These are phyloP conservation scores for Boechera retrofracta DNA, from an alignment of 345 rosid genomes.

Conservation along the genomic window DNA sequence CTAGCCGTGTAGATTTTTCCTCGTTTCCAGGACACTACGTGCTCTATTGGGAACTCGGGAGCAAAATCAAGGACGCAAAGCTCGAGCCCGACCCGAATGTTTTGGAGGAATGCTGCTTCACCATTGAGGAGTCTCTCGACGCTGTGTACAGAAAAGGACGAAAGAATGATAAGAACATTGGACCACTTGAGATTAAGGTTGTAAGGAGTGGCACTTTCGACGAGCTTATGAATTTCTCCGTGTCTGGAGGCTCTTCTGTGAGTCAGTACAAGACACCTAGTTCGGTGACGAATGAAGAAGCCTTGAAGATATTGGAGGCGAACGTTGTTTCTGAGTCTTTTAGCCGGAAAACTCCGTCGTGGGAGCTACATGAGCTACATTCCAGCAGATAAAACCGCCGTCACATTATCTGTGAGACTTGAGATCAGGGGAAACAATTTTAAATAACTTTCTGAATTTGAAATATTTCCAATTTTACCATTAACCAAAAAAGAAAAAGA, in stretches of 20 bases:
- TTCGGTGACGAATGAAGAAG: slow-evolving; percentile 61
- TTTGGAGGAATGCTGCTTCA: slow-evolving; percentile 74
- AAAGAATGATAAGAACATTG: slow-evolving; percentile 70
- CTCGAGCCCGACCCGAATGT: slow-evolving; percentile 45
- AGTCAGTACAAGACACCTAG: slow-evolving; percentile 93
- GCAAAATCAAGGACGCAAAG: slow-evolving; percentile 37
- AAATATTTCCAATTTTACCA: too few species aligned
- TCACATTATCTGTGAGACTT: neutral
- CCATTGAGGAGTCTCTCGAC: slow-evolving; percentile 73
- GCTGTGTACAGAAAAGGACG: slow-evolving; percentile 68
- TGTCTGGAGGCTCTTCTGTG: slow-evolving; percentile 78
- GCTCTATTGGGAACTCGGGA: slow-evolving; percentile 73
- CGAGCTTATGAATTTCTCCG: slow-evolving; percentile 72
- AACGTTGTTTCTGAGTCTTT: slow-evolving; percentile 59
- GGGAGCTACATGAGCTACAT: slow-evolving; percentile 45
- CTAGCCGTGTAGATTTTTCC: slow-evolving; percentile 69
- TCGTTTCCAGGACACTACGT: slow-evolving; percentile 83
- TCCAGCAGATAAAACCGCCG: slow-evolving; percentile 9
- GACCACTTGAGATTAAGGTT: slow-evolving; percentile 77
- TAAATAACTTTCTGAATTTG: too few species aligned
- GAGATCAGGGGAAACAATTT: too few species aligned
- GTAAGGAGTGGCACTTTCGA: slow-evolving; percentile 72
- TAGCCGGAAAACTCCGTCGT: slow-evolving; percentile 63
- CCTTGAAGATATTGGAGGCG: slow-evolving; percentile 59
- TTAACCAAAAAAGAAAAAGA: too few species aligned